A percentile compares a stretch with the other conserved stretches of the same genome.
phyloP scores from a whole-genome alignment of 768 basidiomycete genomes.

The Psilocybe sp. region DNA sequence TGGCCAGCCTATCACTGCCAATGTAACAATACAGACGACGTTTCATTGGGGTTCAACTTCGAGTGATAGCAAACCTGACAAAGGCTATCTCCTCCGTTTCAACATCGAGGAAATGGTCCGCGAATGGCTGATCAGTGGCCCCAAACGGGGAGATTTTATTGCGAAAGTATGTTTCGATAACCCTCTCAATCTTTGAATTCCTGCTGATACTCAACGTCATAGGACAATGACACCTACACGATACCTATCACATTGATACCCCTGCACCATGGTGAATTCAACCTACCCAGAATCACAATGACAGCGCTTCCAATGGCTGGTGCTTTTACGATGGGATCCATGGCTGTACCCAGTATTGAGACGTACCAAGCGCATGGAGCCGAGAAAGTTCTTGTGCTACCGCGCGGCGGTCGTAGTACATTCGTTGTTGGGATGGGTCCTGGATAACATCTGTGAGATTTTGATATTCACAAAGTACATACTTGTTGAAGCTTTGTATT shows the following conservation, averaged over 20 bases:
- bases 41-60: constrained; percentile 71
- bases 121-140: constrained; percentile 89
- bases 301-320: constrained; percentile 53
- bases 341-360: constrained; percentile 64
- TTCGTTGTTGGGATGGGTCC: constrained; percentile 77
- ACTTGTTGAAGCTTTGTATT: no score
- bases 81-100: constrained; percentile 62
- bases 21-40: constrained; percentile 64
- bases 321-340: constrained; percentile 55
- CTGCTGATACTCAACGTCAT: background rate
- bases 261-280: constrained; percentile 77
- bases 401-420: constrained; percentile 78
- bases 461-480: no score
- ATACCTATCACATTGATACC: constrained; percentile 80
- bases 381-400: constrained; percentile 75
- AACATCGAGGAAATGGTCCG: constrained; percentile 79
- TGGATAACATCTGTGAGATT: constrained; percentile 11
- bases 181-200: background rate
- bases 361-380: constrained; percentile 86
- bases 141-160: constrained; percentile 79
- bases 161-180: constrained; percentile 51
- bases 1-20: constrained; percentile 79
- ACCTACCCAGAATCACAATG: constrained; percentile 71
- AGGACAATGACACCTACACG: constrained; percentile 63
- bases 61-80: constrained; percentile 27